Percentiles rank a stretch among this genome's conserved stretches.
These are phyloP conservation scores for Rhynchosporium graminicola DNA, from an alignment of 2,329 filamentous ascomycete genomes.

Conservation along the genomic window DNA sequence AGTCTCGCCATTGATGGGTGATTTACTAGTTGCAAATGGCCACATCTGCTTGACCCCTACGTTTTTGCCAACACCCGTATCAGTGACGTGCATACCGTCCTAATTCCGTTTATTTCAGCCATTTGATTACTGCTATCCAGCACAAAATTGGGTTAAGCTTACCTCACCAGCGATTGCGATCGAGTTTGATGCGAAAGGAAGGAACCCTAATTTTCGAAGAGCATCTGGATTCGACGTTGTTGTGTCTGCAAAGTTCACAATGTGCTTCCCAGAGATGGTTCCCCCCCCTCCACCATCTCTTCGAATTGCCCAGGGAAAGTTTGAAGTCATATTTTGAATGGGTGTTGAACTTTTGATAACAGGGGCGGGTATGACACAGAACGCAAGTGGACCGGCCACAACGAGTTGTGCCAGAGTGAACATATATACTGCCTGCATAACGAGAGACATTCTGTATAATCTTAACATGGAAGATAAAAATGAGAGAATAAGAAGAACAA, in stretches of 20 bases:
- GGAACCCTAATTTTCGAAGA: background rate
- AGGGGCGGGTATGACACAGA: conserved; percentile 1
- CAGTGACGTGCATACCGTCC: conserved; percentile 11
- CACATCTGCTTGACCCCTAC: conserved; percentile 10
- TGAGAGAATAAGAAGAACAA: background rate
- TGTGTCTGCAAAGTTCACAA: conserved; percentile 15
- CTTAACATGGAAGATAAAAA: background rate
- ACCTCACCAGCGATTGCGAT: conserved; percentile 9
- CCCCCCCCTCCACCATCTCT: conserved; percentile 12
- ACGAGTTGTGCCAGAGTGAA: conserved; percentile 9
- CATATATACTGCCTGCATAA: conserved; percentile 1
- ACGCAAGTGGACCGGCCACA: conserved; percentile 12
- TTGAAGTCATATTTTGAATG: background rate
- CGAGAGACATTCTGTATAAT: conserved; percentile 1
- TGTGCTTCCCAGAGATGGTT: conserved; percentile 7
- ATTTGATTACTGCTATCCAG: background rate
- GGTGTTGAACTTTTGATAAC: conserved; percentile 2
- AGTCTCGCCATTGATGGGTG: conserved; percentile 4
- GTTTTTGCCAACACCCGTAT: background rate
- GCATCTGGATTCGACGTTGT: background rate
- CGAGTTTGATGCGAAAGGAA: conserved; percentile 4
- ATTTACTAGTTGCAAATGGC: conserved; percentile 11
- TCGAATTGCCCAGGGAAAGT: conserved; percentile 2
- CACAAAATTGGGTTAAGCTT: background rate
- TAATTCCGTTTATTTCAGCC: background rate